These are phyloP conservation scores for Termitomyces sp. DNA, from an alignment of 1,284 basidiomycete genomes.

Conservation along the genomic window DNA sequence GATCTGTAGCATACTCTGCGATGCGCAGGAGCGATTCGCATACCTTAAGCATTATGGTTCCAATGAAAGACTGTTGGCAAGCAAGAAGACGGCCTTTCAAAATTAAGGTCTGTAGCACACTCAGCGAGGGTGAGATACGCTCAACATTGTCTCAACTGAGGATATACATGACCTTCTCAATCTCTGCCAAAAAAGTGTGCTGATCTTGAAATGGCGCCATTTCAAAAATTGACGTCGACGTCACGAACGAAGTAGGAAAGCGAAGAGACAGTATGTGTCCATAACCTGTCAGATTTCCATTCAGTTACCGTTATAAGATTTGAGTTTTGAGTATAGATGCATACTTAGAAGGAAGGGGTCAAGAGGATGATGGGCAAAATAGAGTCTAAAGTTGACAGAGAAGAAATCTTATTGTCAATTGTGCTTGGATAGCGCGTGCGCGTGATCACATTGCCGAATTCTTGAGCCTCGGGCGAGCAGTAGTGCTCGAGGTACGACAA, in stretches of 20 bases:
- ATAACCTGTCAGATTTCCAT: neutral
- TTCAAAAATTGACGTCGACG: neutral
- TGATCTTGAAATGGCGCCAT: slow-evolving; percentile 7
- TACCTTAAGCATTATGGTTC: neutral
- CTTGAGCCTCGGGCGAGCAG: neutral
- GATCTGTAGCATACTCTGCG: neutral
- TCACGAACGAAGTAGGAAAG: neutral
- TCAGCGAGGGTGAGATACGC: neutral
- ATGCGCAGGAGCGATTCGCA: neutral
- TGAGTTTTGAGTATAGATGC: neutral
- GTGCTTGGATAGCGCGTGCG: neutral
- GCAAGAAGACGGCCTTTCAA: neutral
- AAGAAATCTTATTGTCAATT: neutral
- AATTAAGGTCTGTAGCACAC: neutral
- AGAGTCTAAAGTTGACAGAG: slow-evolving; percentile 3
- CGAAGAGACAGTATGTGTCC: neutral
- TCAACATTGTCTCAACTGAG: neutral
- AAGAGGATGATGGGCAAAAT: neutral
- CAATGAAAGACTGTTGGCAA: neutral
- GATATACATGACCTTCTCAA: neutral
- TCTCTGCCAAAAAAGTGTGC: neutral
- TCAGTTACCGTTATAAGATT: neutral
- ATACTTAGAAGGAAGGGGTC: neutral
- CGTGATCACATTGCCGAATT: neutral
- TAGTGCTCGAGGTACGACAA: neutral